phyloP scores from a whole-genome alignment of 2,329 filamentous ascomycete species.

The Cladosporium austrohemisphaericum region DNA sequence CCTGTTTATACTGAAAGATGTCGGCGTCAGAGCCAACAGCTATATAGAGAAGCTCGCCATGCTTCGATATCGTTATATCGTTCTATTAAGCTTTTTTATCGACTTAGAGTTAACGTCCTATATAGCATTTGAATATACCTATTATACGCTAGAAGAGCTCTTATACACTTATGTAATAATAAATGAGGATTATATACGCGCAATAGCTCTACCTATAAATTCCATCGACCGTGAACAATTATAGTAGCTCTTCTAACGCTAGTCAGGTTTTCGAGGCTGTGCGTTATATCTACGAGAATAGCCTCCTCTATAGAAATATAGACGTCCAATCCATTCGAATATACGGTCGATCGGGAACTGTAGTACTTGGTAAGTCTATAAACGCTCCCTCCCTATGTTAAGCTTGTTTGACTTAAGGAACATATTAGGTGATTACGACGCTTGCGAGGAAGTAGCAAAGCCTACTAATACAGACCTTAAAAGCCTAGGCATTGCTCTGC shows the following conservation, averaged over 20 bases:
- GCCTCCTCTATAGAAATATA: not conserved
- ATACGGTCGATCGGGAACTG: not conserved
- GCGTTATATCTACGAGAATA: not conserved
- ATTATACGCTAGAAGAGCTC: not conserved
- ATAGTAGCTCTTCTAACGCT: not conserved
- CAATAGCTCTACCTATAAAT: not conserved
- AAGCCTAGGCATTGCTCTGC: not conserved
- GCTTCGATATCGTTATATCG: not conserved
- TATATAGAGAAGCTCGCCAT: not conserved
- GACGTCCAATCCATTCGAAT: not conserved
- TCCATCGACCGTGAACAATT: not conserved
- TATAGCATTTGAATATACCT: not conserved
- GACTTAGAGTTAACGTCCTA: not conserved
- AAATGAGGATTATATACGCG: not conserved
- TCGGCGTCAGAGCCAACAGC: not conserved
- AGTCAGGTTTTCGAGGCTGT: not conserved
- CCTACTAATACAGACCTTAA: not conserved
- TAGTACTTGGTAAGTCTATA: not conserved
- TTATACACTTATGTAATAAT: not conserved
- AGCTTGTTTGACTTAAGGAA: not conserved
- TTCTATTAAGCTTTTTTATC: not conserved
- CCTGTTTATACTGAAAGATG: not conserved
- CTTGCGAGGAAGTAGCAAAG: not conserved
- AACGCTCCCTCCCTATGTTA: not conserved
- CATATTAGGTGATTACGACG: not conserved